These are phyloP conservation scores for Yarrowia osloensis DNA, from an alignment of 805 yeast species.

Conservation along the genomic window DNA sequence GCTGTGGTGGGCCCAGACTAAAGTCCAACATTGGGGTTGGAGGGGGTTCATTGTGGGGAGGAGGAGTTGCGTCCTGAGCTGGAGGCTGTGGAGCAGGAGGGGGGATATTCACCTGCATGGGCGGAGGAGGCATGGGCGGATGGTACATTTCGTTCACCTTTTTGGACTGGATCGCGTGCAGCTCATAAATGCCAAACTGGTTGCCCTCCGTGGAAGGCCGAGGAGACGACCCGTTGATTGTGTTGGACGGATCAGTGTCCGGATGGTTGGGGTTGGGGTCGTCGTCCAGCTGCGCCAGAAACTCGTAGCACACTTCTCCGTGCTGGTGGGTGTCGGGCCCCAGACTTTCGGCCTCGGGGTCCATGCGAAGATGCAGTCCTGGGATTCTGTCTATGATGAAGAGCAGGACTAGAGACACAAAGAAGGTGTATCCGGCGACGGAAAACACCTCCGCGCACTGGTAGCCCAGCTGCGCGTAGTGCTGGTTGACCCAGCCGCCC, in stretches of 20 bases:
- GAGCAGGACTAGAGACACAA: constrained; percentile 68
- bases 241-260: neutral
- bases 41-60: neutral
- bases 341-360: constrained; percentile 80
- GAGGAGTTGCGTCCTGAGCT: neutral
- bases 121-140: neutral
- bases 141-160: neutral
- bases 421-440: constrained; percentile 73
- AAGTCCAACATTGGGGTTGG: constrained; percentile 25
- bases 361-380: constrained; percentile 75
- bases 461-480: constrained; percentile 80
- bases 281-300: neutral
- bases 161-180: constrained; percentile 19
- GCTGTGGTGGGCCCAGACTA: neutral
- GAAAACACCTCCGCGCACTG: constrained; percentile 80
- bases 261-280: neutral
- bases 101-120: neutral
- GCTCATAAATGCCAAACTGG: constrained; percentile 7
- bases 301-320: constrained; percentile 56
- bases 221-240: constrained; percentile 9
- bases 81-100: neutral
- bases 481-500: constrained; percentile 89
- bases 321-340: constrained; percentile 91
- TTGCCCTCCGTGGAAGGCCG: neutral
- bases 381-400: constrained; percentile 73